A percentile compares a stretch with the other conserved stretches of the same genome.
These are phyloP conservation scores for Colletotrichum sublineola DNA, from an alignment of 2,329 filamentous ascomycete genomes.

Conservation along the genomic window DNA sequence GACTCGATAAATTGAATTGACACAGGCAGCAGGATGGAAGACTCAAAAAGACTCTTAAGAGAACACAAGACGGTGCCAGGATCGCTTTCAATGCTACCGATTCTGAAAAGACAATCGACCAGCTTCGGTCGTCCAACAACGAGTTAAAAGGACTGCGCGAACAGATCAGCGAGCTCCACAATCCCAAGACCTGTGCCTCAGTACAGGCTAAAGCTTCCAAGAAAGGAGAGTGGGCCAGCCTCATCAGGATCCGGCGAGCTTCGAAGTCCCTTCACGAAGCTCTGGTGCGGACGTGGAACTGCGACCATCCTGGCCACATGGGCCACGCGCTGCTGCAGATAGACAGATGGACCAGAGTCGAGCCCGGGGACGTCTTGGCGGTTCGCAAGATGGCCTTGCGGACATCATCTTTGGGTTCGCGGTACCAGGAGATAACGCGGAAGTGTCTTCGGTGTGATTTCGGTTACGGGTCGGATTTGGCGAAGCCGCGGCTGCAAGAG, in stretches of 20 bases:
- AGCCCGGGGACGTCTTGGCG: slow-evolving; percentile 44
- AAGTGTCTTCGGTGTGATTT: slow-evolving; percentile 47
- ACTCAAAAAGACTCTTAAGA: slow-evolving; percentile 1
- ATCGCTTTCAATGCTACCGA: slow-evolving; percentile 3
- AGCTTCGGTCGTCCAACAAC: slow-evolving; percentile 14
- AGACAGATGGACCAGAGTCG: slow-evolving; percentile 44
- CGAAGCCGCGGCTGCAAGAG: slow-evolving; percentile 26
- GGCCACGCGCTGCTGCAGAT: slow-evolving; percentile 46
- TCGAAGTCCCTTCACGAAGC: slow-evolving; percentile 27
- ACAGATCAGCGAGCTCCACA: slow-evolving; percentile 21
- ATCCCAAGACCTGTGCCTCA: neutral
- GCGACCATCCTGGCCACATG: slow-evolving; percentile 16
- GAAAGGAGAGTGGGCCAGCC: neutral
- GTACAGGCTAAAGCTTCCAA: neutral
- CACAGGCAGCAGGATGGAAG: slow-evolving; percentile 4
- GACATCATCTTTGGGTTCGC: slow-evolving; percentile 41
- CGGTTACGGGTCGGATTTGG: slow-evolving; percentile 39
- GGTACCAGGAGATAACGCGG: slow-evolving; percentile 46
- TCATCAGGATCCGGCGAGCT: slow-evolving; percentile 13
- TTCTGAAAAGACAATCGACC: neutral
- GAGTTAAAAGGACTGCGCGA: slow-evolving; percentile 20
- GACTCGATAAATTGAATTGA: neutral
- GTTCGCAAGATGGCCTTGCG: slow-evolving; percentile 43
- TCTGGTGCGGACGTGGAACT: slow-evolving; percentile 24
- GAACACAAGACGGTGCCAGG: slow-evolving; percentile 16